A percentile compares a stretch with the other conserved stretches of the same genome.
Evolutionary conservation across 176 grass and related monocot genomes (phyloP).

Genomic region (Microstegium vimineum): DNA sequence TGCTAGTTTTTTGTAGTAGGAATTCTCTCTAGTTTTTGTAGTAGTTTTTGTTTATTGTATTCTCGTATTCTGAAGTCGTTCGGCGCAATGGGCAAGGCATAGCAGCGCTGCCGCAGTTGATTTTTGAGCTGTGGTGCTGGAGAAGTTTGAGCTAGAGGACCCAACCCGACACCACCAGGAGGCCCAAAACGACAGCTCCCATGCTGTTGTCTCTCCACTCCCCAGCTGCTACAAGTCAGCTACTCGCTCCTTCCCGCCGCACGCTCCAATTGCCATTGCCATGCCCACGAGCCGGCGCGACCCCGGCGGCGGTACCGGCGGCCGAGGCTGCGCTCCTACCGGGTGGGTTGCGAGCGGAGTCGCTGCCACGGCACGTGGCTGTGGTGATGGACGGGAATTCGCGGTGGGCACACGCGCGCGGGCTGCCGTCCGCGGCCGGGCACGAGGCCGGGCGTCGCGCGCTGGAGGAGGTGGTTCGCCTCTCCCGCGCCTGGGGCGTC

Average conservation of each 20-base stretch:
- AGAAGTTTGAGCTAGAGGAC: not conserved
- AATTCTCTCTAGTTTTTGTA: no score
- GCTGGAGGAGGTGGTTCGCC: conserved; percentile 46
- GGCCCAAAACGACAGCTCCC: not conserved
- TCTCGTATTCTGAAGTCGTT: not conserved
- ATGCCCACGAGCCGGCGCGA: conserved; percentile 24
- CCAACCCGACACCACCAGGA: not conserved
- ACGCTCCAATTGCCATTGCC: not conserved
- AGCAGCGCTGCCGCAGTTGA: not conserved
- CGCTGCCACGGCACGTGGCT: conserved; percentile 63
- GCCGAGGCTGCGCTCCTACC: conserved; percentile 25
- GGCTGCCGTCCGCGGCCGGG: conserved; percentile 50
- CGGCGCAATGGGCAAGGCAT: not conserved
- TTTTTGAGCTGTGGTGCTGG: not conserved
- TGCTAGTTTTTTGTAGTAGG: not conserved
- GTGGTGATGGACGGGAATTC: conserved; percentile 88
- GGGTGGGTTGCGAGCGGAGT: conserved; percentile 26
- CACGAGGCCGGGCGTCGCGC: conserved; percentile 60
- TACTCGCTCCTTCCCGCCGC: not conserved
- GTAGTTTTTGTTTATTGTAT: not conserved
- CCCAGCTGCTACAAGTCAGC: conserved; percentile 18
- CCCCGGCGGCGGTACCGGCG: not conserved
- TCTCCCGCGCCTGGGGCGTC: conserved; percentile 55
- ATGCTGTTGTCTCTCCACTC: conserved; percentile 32
- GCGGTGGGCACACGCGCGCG: conserved; percentile 55